These are phyloP conservation scores for Colletotrichum sp. DNA, from an alignment of 2,329 filamentous ascomycete species.

Conservation along the genomic window DNA sequence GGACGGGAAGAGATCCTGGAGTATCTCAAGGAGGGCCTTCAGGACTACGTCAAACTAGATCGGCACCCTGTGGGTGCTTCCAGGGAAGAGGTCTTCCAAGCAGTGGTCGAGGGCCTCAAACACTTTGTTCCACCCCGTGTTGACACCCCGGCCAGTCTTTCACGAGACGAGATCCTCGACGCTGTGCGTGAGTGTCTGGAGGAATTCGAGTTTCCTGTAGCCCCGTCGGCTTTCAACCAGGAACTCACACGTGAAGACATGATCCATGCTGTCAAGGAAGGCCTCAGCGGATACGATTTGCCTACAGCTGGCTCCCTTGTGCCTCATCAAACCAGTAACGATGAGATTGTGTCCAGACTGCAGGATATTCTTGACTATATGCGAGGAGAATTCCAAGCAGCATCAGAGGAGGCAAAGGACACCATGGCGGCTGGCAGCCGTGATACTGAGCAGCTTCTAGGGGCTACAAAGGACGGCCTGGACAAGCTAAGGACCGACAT, in stretches of 20 bases:
- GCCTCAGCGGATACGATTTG: constrained; percentile 57
- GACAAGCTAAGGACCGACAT: constrained; percentile 82
- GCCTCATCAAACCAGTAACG: constrained; percentile 44
- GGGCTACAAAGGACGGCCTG: constrained; percentile 86
- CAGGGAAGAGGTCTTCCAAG: constrained; percentile 83
- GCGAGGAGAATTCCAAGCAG: constrained; percentile 62
- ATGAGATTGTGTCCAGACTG: constrained; percentile 60
- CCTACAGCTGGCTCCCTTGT: constrained; percentile 44
- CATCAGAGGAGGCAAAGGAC: constrained; percentile 72
- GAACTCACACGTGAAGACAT: constrained; percentile 68
- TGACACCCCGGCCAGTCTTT: constrained; percentile 71
- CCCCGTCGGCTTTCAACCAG: constrained; percentile 57
- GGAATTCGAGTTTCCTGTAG: constrained; percentile 78
- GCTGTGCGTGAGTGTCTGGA: constrained; percentile 87
- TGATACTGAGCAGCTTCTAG: constrained; percentile 87
- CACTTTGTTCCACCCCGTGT: constrained; percentile 79
- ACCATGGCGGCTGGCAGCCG: constrained; percentile 79
- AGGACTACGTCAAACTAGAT: constrained; percentile 69
- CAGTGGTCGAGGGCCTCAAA: constrained; percentile 85
- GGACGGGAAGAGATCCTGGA: constrained; percentile 90
- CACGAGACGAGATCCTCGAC: constrained; percentile 82
- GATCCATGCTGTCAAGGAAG: constrained; percentile 67
- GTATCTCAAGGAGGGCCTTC: constrained; percentile 84
- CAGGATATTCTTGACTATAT: constrained; percentile 70
- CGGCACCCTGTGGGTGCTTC: constrained; percentile 66